Percentiles rank a stretch among this genome's conserved stretches.
These are phyloP conservation scores for Penicillium janthinellum DNA, from an alignment of 2,329 filamentous ascomycete species.

Conservation along the genomic window DNA sequence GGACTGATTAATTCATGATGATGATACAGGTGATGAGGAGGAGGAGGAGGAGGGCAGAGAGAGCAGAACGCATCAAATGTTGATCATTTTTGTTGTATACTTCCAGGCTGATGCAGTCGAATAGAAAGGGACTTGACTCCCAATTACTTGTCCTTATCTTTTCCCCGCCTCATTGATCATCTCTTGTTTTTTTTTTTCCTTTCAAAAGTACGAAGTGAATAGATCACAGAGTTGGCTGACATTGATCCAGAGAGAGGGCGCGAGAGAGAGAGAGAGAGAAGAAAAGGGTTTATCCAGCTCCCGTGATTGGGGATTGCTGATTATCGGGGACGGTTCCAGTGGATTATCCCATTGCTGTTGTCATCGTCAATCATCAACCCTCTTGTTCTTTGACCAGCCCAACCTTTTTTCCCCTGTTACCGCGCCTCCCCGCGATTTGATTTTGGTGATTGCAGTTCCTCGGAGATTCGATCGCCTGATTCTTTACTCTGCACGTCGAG, in stretches of 20 bases:
- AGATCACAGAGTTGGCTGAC: background rate
- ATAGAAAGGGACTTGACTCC: background rate
- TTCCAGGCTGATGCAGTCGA: background rate
- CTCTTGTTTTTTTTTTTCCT: no score
- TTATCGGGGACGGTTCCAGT: conserved; percentile 1
- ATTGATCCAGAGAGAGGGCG: no score
- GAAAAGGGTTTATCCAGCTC: background rate
- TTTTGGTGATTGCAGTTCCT: background rate
- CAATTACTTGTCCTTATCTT: background rate
- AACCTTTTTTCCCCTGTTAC: conserved; percentile 11
- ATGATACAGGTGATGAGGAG: background rate
- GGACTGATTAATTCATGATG: background rate
- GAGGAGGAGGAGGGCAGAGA: background rate
- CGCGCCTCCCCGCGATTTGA: conserved; percentile 20
- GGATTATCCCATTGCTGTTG: conserved; percentile 31
- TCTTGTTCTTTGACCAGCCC: background rate
- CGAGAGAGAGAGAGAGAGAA: background rate
- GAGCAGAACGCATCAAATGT: background rate
- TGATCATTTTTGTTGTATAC: background rate
- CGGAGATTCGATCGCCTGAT: background rate
- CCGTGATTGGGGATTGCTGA: conserved; percentile 9
- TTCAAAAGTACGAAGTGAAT: background rate
- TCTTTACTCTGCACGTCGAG: background rate
- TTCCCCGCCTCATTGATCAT: background rate
- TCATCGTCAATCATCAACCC: conserved; percentile 16